Evolutionary conservation across 148 eudicot species (phyloP), one percentile per base, ranked within the genome.

Genomic region (Rhododendron molle): DNA sequence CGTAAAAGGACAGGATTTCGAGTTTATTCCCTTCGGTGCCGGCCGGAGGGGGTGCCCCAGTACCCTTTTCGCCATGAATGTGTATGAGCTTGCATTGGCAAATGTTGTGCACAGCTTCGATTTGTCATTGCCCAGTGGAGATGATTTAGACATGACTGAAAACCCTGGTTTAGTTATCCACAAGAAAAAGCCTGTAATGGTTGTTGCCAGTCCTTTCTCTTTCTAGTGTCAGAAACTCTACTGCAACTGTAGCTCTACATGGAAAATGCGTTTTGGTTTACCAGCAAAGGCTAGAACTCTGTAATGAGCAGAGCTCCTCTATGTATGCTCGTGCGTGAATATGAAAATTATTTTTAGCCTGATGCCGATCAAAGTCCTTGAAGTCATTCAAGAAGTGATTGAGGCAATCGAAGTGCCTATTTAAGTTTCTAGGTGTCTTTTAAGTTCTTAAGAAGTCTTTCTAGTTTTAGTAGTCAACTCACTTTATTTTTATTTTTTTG

Each of bases 1-100:
- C 47, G 81, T 78, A 12, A 87, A 34, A 86, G 91, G 92, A n/a
- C 88, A 86, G 2, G 86, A 91, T 44, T 89, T 87, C 36, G 67
- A 85, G 62, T 71, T 89, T 16, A 82, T 91, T 73, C 93, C 91
- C 21, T 91, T 91, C 79, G 90, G 72, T 65, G 72, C 34, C 2
- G 72, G 72, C 14, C 32, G 32, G 32, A 65, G 72, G 72, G 72
- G 72, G 1, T 65, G 72, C 32, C 72, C 72, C 32, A 32, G 72
- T 65, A 65, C 14, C 72, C 72, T n/a, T 10, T 69, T 69, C 32
- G 74, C 38, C 7, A 9, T 69, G 1, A 69, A 69, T 13, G 74
- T 69, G 38, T 11, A 28, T 69, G 74, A 69, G 74, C 38, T 69
- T 69, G 74, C 74, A 28, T 69, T 69, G 74, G 74, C 74, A 69